A percentile compares a stretch with the other conserved stretches of the same genome.
These are phyloP conservation scores for Cytospora piceicola DNA, from an alignment of 2,329 filamentous ascomycete genomes.

Conservation along the genomic window DNA sequence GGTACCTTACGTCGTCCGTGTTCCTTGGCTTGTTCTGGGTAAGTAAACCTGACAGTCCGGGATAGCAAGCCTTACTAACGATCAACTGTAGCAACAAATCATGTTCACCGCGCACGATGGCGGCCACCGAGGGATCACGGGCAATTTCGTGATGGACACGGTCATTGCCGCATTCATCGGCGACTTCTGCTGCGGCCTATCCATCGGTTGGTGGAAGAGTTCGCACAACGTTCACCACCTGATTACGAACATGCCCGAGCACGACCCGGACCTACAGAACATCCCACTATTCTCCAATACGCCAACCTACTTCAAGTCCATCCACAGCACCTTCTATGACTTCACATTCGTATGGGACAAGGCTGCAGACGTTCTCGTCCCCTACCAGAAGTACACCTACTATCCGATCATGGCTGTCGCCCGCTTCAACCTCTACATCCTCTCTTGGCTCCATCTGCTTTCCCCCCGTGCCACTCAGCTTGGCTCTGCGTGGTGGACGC, in stretches of 20 bases:
- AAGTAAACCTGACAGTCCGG: conserved; percentile 31
- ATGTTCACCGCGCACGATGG: conserved; percentile 72
- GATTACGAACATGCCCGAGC: conserved; percentile 65
- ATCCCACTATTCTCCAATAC: conserved; percentile 71
- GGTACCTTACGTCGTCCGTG: conserved; percentile 61
- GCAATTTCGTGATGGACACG: conserved; percentile 61
- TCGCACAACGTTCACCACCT: conserved; percentile 72
- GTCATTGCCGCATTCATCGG: conserved; percentile 66
- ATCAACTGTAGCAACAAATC: conserved; percentile 59
- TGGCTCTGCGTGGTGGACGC: conserved; percentile 67
- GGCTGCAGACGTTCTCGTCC: conserved; percentile 61
- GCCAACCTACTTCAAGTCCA: conserved; percentile 65
- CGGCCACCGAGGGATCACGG: conserved; percentile 65
- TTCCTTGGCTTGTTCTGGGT: conserved; percentile 68
- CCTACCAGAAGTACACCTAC: conserved; percentile 68
- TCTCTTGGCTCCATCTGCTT: conserved; percentile 69
- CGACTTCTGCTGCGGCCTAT: conserved; percentile 68
- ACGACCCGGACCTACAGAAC: conserved; percentile 66
- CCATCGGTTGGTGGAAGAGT: conserved; percentile 72
- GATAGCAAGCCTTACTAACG: conserved; percentile 6
- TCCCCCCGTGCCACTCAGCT: conserved; percentile 58
- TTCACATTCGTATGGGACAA: conserved; percentile 66
- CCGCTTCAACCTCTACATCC: conserved; percentile 72
- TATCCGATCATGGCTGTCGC: conserved; percentile 70
- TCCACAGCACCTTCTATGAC: conserved; percentile 70